These are phyloP conservation scores for Lepidopterella palustris DNA, from an alignment of 495 filamentous ascomycete species.

Conservation along the genomic window DNA sequence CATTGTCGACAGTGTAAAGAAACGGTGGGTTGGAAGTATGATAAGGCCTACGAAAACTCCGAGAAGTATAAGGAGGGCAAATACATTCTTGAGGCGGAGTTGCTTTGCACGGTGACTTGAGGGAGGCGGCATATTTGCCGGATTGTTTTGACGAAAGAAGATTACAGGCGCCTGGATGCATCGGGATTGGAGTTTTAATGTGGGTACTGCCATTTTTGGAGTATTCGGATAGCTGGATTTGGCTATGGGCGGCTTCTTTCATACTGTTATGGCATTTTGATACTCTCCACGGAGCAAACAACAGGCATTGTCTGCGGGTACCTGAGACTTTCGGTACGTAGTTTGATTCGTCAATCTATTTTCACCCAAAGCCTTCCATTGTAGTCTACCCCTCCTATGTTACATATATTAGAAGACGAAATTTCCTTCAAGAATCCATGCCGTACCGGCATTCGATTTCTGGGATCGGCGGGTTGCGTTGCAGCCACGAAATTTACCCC, in stretches of 20 bases:
- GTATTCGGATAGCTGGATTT: not conserved
- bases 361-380: not conserved
- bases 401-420: not conserved
- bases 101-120: conserved; percentile 65
- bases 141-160: no score
- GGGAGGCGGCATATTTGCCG: not conserved
- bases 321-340: not conserved
- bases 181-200: conserved; percentile 2
- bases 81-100: conserved; percentile 90
- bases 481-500: not conserved
- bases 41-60: conserved; percentile 81
- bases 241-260: not conserved
- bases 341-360: not conserved
- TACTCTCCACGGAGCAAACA: not conserved
- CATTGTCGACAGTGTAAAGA: conserved; percentile 80
- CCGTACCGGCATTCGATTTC: not conserved
- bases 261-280: not conserved
- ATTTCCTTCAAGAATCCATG: not conserved
- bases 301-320: not conserved
- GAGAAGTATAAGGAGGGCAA: conserved; percentile 99
- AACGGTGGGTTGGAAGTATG: conserved; percentile 97
- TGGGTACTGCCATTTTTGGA: not conserved
- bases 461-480: not conserved
- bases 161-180: conserved; percentile 1
- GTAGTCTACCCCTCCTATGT: not conserved